These are phyloP conservation scores for Phyllosticta capitalensis DNA, from an alignment of 2,329 filamentous ascomycete species.

Conservation along the genomic window DNA sequence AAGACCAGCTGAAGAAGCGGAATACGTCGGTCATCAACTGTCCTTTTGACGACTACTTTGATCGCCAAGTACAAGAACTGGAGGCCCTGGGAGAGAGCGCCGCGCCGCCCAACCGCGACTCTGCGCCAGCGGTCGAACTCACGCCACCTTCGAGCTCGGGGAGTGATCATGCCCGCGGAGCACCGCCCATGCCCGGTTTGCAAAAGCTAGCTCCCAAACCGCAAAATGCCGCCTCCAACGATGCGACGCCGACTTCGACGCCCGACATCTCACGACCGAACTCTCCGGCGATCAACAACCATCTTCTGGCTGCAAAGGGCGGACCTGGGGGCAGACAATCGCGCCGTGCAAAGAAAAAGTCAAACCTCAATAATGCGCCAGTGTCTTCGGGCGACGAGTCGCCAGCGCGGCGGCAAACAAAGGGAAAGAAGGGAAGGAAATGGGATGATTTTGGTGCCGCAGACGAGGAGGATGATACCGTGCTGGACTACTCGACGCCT, in stretches of 20 bases:
- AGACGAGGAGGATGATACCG: conserved; percentile 69
- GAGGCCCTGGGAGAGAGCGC: conserved; percentile 45
- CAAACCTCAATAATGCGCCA: conserved; percentile 44
- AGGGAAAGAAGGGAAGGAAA: conserved; percentile 75
- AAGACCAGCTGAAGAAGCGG: conserved; percentile 72
- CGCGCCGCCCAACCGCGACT: conserved; percentile 10
- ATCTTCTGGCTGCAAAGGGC: conserved; percentile 63
- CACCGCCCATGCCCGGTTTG: conserved; percentile 43
- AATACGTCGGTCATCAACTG: conserved; percentile 73
- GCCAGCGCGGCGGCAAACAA: conserved; percentile 42
- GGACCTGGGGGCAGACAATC: conserved; percentile 65
- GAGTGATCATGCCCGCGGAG: conserved; percentile 39
- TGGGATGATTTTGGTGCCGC: conserved; percentile 88
- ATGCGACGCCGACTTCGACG: conserved; percentile 60
- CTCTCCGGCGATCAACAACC: conserved; percentile 57
- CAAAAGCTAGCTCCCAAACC: conserved; percentile 45
- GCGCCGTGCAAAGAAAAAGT: conserved; percentile 64
- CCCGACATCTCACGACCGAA: conserved; percentile 70
- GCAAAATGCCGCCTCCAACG: conserved; percentile 49
- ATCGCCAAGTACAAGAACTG: conserved; percentile 80
- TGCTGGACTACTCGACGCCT: conserved; percentile 79
- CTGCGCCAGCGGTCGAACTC: conserved; percentile 21
- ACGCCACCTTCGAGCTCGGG: conserved; percentile 43
- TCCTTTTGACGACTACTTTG: conserved; percentile 84
- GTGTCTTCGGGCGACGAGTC: conserved; percentile 79